Conservation (phyloP, 208 protist genomes). For the Vickermania spadyakhi region DNA sequence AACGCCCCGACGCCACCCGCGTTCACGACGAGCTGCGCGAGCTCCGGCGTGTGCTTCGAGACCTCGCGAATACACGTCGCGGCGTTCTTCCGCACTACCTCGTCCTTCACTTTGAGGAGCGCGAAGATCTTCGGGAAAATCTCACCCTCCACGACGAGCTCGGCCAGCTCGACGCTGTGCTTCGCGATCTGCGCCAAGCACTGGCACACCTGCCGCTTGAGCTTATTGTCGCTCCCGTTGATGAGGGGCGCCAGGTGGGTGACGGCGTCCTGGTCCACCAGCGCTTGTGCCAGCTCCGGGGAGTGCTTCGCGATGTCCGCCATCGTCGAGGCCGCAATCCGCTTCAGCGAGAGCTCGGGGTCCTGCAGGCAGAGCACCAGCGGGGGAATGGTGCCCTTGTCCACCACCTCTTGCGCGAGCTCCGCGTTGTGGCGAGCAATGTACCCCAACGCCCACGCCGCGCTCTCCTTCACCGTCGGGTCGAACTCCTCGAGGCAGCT, state of each 20-base stretch:
- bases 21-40: conserved; percentile 97
- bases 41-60: conserved; percentile 97
- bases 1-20: conserved; percentile 95
- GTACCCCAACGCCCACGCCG: conserved; percentile 97
- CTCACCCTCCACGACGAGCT: conserved; percentile 97
- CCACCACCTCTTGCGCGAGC: conserved; percentile 93
- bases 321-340: conserved; percentile 93
- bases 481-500: conserved; percentile 97
- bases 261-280: conserved; percentile 95
- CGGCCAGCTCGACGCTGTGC: conserved; percentile 97
- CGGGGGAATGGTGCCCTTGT: conserved; percentile 93
- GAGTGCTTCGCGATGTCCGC: conserved; percentile 94
- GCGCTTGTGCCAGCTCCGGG: conserved; percentile 92
- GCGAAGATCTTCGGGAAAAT: conserved; percentile 97
- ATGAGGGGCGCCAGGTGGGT: conserved; percentile 97
- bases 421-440: conserved; percentile 94
- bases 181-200: conserved; percentile 97
- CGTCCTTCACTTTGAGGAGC: conserved; percentile 94
- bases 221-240: conserved; percentile 88
- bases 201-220: conserved; percentile 94
- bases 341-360: conserved; percentile 96
- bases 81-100: conserved; percentile 95
- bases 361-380: conserved; percentile 98
- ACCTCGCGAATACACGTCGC: conserved; percentile 96
- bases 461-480: conserved; percentile 96